Evolutionary conservation across 129 eudicot genomes (phyloP), one percentile per base, ranked within the genome.

Genomic region (Flaveria ramosissima): DNA sequence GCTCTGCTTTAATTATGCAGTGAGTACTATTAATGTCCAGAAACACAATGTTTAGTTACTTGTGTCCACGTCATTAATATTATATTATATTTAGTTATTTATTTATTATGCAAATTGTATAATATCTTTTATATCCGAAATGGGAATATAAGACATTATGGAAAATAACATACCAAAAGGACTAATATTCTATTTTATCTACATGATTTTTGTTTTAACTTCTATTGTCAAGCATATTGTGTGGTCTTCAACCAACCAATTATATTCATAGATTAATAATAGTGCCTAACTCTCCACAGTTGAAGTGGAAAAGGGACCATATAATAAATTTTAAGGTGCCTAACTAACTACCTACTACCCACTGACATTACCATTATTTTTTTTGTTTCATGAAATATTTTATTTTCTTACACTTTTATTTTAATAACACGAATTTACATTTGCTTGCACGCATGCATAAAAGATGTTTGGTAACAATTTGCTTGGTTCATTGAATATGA

Each of bases 361-460:
- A 64, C 79, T 47, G 63, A 48, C 72, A 75, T 75, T 75, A 27
- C 72, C 64, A 64, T 6, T 55, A 53, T 55, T 47, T 75, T 47
- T 59, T 72, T 53, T 71, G 21, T 26, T 71, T 8, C 3, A 71
- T n/a, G 0, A n/a, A 3, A 39, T 30, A 9, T 32, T 65, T 30
- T 15, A 17, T 17, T n/a, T 17, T 55, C 13, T 55, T 24, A 19
- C 24, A 17, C 20, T 55, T 4, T 30, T 55, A 59, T 59, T 59
- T 59, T 21, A 6, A 59, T 21, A 21, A 10, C 36, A 59, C 30
- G 65, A 59, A 59, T 59, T 21, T 23, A 9, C 15, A 3, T 59
- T 9, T 59, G 32, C 16, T 59, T 36, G 41, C 41, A 36, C n/a
- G 36, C 3, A 17, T n/a, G 19, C 2, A 10, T 55, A 17, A 17